phyloP scores from a whole-genome alignment of 805 yeast genomes.

The Candida namnaoensis region DNA sequence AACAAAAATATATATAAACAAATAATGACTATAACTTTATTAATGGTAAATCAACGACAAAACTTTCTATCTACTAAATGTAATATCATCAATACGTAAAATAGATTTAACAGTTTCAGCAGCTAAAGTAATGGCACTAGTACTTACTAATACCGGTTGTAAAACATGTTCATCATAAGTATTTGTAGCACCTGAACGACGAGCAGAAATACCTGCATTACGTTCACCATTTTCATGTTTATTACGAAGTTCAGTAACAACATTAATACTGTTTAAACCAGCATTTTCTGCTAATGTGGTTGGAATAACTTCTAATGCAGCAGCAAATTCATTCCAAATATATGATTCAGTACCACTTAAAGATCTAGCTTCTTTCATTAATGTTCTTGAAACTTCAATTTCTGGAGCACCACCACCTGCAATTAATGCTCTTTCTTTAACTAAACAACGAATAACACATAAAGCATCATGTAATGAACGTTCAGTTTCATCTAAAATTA shows the following conservation, averaged over 20 bases:
- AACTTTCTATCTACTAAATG: slow-evolving; percentile 62
- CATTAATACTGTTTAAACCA: slow-evolving; percentile 83
- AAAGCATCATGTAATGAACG: slow-evolving; percentile 95
- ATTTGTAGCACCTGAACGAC: slow-evolving; percentile 89
- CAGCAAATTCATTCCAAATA: slow-evolving; percentile 87
- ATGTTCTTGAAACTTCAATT: slow-evolving; percentile 73
- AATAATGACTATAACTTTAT: too few species aligned
- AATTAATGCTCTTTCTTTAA: slow-evolving; percentile 79
- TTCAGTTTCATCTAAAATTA: slow-evolving; percentile 92
- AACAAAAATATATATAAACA: too few species aligned
- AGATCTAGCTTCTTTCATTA: slow-evolving; percentile 62
- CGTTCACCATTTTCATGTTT: slow-evolving; percentile 86
- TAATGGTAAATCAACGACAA: too few species aligned
- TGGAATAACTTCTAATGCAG: slow-evolving; percentile 88
- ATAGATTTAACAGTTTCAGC: slow-evolving; percentile 95
- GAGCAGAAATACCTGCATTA: slow-evolving; percentile 92
- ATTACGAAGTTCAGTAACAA: slow-evolving; percentile 85
- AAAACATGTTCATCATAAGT: slow-evolving; percentile 89
- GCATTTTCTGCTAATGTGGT: slow-evolving; percentile 94
- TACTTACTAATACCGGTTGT: slow-evolving; percentile 93
- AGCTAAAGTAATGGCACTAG: slow-evolving; percentile 89
- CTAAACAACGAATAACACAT: slow-evolving; percentile 84
- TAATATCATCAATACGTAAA: slow-evolving; percentile 93
- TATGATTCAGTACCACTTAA: slow-evolving; percentile 83
- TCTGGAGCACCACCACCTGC: slow-evolving; percentile 99